Evolutionary conservation across 371 early-diverging fungal species (phyloP), one percentile per base, ranked within the genome.

Genomic region (Mitosporidium daphniae): DNA sequence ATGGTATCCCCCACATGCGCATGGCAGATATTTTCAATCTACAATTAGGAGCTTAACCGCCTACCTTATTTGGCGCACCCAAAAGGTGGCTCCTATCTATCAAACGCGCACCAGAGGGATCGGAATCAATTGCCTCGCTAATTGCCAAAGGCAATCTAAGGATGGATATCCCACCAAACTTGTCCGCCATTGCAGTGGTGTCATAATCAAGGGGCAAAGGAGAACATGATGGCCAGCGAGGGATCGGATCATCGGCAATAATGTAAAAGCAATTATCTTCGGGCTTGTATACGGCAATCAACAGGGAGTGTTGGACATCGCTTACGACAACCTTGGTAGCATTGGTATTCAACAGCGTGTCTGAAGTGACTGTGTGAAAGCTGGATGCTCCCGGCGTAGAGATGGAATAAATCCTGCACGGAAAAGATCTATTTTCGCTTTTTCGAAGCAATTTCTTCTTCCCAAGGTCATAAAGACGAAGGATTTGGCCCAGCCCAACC

Each of bases 211-310:
- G n/a, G n/a, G n/a, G 36, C 58, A 67, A 59, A 4, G 50, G 34
- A 3, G 64, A 47, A 17, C 57, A 43, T 11, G 80, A 71, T 26
- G 62, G 53, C 60, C 63, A 74, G 21, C 82, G 59, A 20, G 71
- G 68, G n/a, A 56, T 36, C n/a, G 67, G 54, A 41, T 91, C 93
- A 38, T 82, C 84, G 14, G 78, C 77, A 50, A 77, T 65, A 1
- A 72, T 49, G 4, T 57, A 54, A 37, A 91, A 57, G 7, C 59
- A 57, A 40, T 73, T 72, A 27, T 74, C 63, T 0, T 42, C 34
- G 20, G 44, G 53, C 11, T 56, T 44, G 38, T 70, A 82, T 3
- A 53, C 42, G 2, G 57, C 64, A 44, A 61, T 70, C 19, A 57
- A 63, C 1, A 77, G 44, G 1, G 78, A 72, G 36, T 77, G 77